Conservation (phyloP, 2,329 filamentous ascomycete species). For the Byssochlamys sp. region DNA sequence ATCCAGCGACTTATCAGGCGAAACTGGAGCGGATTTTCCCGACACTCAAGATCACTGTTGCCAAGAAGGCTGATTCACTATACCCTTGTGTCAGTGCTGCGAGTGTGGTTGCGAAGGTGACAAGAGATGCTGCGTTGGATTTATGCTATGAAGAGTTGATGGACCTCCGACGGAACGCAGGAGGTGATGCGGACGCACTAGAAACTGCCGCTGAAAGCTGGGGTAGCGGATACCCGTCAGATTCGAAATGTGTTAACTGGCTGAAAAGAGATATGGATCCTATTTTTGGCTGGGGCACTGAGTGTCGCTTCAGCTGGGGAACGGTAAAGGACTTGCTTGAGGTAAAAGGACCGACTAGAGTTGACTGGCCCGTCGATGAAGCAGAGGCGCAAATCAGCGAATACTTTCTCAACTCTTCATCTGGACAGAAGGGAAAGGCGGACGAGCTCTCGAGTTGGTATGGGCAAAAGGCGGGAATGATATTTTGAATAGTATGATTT, state of each 20-base stretch:
- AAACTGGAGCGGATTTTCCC: conserved; percentile 79
- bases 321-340: conserved; percentile 91
- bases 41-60: conserved; percentile 61
- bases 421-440: conserved; percentile 39
- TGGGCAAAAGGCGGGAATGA: conserved; percentile 58
- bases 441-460: conserved; percentile 78
- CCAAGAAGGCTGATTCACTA: conserved; percentile 84
- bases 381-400: conserved; percentile 66
- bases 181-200: conserved; percentile 20
- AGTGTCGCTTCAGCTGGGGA: conserved; percentile 91
- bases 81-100: conserved; percentile 91
- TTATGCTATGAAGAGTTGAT: conserved; percentile 56
- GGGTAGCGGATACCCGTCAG: conserved; percentile 91
- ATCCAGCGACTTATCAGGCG: conserved; percentile 70
- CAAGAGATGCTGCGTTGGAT: conserved; percentile 79
- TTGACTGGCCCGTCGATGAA: conserved; percentile 75
- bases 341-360: conserved; percentile 57
- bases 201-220: conserved; percentile 44
- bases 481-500: conserved; percentile 47
- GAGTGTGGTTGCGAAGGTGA: conserved; percentile 92
- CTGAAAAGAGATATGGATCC: conserved; percentile 79
- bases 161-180: conserved; percentile 14
- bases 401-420: conserved; percentile 51
- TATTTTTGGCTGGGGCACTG: conserved; percentile 86
- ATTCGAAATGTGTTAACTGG: conserved; percentile 71